Conservation (phyloP, 257 asterid species). For the Primulina huaijiensis region DNA sequence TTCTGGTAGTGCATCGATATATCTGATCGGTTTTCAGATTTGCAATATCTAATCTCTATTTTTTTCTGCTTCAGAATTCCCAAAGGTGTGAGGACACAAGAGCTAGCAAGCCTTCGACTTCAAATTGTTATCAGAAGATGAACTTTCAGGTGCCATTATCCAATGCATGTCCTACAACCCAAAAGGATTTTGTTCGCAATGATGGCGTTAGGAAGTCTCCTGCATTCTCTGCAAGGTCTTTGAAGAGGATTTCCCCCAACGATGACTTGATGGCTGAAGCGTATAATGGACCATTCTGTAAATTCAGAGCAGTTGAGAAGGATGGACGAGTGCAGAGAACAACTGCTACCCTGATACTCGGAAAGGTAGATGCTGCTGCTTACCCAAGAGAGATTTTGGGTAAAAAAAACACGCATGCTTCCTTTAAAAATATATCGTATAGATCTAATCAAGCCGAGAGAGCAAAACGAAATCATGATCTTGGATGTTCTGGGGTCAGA, state of each 20-base stretch:
- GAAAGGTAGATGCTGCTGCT: constrained; percentile 73
- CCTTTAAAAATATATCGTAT: constrained; percentile 42
- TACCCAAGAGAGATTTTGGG: constrained; percentile 54
- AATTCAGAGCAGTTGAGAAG: constrained; percentile 47
- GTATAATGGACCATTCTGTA: constrained; percentile 35
- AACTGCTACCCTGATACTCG: constrained; percentile 30
- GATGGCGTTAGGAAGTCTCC: not conserved
- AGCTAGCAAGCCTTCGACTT: constrained; percentile 20
- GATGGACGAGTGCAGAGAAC: constrained; percentile 36
- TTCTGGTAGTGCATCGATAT: not conserved
- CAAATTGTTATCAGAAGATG: not conserved
- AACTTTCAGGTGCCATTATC: constrained; percentile 30
- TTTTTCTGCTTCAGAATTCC: constrained; percentile 42
- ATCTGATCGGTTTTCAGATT: not conserved
- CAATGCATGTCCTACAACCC: constrained; percentile 34
- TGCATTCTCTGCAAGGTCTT: not conserved
- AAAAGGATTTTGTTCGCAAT: constrained; percentile 17
- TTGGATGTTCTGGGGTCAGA: constrained; percentile 34
- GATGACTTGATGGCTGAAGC: constrained; percentile 47
- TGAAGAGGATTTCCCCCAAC: constrained; percentile 48
- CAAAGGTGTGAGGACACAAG: constrained; percentile 32
- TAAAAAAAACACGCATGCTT: constrained; percentile 45
- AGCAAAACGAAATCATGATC: constrained; percentile 30
- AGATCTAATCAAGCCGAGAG: constrained; percentile 46
- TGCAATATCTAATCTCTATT: constrained; percentile 25